These are phyloP conservation scores for Tillandsia fasciculata DNA, from an alignment of 176 grass and related monocot species.

Conservation along the genomic window DNA sequence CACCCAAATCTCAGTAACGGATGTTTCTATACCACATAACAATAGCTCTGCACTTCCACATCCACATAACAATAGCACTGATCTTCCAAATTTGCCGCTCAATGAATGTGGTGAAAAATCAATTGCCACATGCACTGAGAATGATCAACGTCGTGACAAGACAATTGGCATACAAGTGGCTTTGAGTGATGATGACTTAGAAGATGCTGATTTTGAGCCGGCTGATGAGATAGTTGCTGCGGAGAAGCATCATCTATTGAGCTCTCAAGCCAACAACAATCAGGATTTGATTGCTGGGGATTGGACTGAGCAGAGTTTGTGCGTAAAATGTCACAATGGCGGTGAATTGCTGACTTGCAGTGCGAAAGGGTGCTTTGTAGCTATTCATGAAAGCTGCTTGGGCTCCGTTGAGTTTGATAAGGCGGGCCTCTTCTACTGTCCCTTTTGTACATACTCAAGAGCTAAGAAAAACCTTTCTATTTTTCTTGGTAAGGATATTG, in stretches of 20 bases:
- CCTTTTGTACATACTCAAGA: constrained; percentile 4
- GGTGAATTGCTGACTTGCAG: constrained; percentile 7
- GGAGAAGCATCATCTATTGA: neutral
- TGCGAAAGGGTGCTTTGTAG: neutral
- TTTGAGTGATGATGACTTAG: neutral
- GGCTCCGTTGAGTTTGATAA: neutral
- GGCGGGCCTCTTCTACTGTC: constrained; percentile 1
- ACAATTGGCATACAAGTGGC: neutral
- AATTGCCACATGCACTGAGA: neutral
- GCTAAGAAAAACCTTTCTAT: constrained; percentile 3
- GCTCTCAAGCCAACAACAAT: neutral
- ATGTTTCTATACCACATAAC: neutral
- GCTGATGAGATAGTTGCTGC: neutral
- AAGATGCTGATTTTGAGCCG: neutral
- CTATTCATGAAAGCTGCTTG: constrained; percentile 1
- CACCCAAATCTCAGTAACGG: neutral
- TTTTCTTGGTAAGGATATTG: neutral
- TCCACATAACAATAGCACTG: neutral
- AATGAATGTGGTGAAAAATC: neutral
- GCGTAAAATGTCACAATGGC: neutral
- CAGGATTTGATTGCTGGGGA: neutral
- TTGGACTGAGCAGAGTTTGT: neutral
- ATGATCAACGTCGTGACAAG: neutral
- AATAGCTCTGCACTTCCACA: neutral
- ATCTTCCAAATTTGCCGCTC: neutral